Percentiles rank a stretch among this genome's conserved stretches.
These are phyloP conservation scores for Scedosporium aurantiacum DNA, from an alignment of 2,329 filamentous ascomycete genomes.

Conservation along the genomic window DNA sequence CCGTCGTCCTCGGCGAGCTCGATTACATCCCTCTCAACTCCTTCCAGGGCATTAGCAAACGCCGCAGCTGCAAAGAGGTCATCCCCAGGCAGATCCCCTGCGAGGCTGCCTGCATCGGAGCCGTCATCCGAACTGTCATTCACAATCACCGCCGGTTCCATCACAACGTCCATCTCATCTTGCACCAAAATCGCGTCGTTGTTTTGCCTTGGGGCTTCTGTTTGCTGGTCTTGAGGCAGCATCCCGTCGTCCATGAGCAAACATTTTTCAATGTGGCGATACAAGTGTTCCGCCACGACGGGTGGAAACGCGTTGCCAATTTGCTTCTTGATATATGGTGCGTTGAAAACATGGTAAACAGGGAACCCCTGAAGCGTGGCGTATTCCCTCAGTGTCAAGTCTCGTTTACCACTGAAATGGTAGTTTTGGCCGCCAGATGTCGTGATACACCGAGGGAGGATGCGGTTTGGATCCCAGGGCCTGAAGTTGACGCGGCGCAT, in stretches of 20 bases:
- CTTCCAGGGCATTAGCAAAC: background rate
- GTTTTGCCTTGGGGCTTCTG: background rate
- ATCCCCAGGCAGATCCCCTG: background rate
- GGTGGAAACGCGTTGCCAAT: constrained; percentile 76
- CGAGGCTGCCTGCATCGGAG: background rate
- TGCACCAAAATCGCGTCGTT: constrained; percentile 4
- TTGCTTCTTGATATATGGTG: constrained; percentile 41
- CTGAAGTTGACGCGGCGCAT: constrained; percentile 17
- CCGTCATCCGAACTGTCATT: background rate
- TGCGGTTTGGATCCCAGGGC: constrained; percentile 33
- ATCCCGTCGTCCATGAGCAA: constrained; percentile 29
- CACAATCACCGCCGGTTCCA: background rate
- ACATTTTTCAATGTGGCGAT: constrained; percentile 34
- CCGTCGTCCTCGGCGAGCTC: background rate
- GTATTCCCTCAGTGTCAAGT: constrained; percentile 56
- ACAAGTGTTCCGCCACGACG: constrained; percentile 37
- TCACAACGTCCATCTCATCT: background rate
- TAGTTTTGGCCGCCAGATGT: constrained; percentile 51
- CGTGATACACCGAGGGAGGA: constrained; percentile 50
- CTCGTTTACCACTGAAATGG: constrained; percentile 52
- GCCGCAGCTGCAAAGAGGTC: background rate
- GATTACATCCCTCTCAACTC: background rate
- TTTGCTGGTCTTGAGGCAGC: background rate
- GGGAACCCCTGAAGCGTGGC: constrained; percentile 64
- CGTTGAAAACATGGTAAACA: constrained; percentile 42